Evolutionary conservation across 208 protist species (phyloP), one percentile per base, ranked within the genome.

Genomic region (Eutreptiella sp.): DNA sequence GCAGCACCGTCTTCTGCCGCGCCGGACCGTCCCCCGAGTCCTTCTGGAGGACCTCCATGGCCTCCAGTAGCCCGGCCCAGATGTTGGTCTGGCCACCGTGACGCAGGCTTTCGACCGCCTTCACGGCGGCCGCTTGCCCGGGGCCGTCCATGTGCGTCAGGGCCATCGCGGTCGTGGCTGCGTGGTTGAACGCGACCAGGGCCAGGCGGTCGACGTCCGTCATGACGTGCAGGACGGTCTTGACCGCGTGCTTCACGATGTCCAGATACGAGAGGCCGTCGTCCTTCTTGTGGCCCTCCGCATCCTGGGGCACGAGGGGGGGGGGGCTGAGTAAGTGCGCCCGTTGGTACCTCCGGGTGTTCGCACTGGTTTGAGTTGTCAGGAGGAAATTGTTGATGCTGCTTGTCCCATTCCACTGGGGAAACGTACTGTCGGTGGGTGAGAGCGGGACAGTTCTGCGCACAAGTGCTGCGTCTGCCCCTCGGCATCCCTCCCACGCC

Each of bases 181-280:
- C 27, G n/a, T 27, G 42, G 24, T 14, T 38, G 50, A 74, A 80
- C 21, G 61, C 29, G 16, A 80, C 73, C 1, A 80, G 1, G 14
- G 65, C 38, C 1, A 80, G 11, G 4, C 29, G 31, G 53, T 81
- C 75, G 3, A 53, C 4, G 31, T 9, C 3, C 19, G 34, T 32
- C 26, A 80, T 21, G 0, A 43, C 14, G 35, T 46, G 19, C 23
- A 79, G 64, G 26, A 78, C 28, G 16, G 76, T 81, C 28, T 54
- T 57, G 3, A 77, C 41, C 5, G 76, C 53, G 38, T 81, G 76
- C 24, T 79, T 82, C 1, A 82, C 72, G 5, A 81, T 33, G 54
- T 82, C 75, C 4, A 81, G 54, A 38, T 48, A 31, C 5, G 76
- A 61, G 0, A 81, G 62, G 16, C 72, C 72, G 50, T 79, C 42